Evolutionary conservation across 495 filamentous ascomycete genomes (phyloP).

Genomic region (Penicillium chermesinum): DNA sequence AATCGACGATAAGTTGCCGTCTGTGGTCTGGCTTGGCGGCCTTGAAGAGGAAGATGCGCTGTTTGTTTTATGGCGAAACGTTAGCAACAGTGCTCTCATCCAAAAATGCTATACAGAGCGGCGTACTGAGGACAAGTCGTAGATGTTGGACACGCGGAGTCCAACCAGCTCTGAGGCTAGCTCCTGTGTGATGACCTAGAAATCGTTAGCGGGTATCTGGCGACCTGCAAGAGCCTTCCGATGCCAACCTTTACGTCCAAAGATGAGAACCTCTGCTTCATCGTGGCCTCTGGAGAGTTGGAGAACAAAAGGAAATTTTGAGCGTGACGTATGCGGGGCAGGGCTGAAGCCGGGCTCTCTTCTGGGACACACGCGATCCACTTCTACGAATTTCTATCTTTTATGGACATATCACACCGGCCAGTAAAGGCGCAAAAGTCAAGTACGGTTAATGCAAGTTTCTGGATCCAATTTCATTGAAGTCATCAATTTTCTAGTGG

Average conservation of each 20-base stretch:
- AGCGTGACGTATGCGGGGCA: conserved; percentile 50
- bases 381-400: conserved; percentile 4
- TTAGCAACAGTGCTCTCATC: too few relatives aligned
- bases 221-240: background rate
- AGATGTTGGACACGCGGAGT: conserved; percentile 85
- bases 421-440: background rate
- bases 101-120: too few relatives aligned
- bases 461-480: conserved; percentile 14
- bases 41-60: conserved; percentile 93
- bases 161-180: conserved; percentile 67
- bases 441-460: background rate
- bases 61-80: too few relatives aligned
- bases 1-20: conserved; percentile 86
- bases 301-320: conserved; percentile 29
- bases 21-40: conserved; percentile 78
- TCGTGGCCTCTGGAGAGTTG: conserved; percentile 39
- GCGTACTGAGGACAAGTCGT: conserved; percentile 81
- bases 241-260: conserved; percentile 72
- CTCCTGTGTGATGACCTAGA: conserved; percentile 86
- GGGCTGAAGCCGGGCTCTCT: conserved; percentile 14
- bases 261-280: conserved; percentile 98
- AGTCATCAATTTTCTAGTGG: conserved; percentile 16
- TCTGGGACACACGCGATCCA: conserved; percentile 11
- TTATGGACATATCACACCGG: background rate
- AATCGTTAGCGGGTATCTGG: conserved; percentile 5